These are phyloP conservation scores for Nicotiana noctiflora DNA, from an alignment of 257 asterid species.

Conservation along the genomic window DNA sequence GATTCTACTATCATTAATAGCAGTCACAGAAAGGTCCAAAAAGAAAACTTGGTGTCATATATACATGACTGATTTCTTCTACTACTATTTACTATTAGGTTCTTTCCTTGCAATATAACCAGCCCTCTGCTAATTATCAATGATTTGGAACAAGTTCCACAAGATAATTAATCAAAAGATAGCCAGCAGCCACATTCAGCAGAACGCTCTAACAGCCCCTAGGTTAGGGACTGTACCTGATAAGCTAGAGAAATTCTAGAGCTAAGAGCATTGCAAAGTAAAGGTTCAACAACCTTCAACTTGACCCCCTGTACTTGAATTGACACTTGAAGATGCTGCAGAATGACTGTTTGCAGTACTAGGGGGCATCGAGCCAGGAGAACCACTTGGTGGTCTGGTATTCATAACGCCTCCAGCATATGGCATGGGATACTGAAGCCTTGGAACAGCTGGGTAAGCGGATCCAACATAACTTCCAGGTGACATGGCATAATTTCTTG, in stretches of 20 bases:
- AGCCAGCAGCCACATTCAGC: conserved; percentile 4
- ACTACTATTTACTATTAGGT: not conserved
- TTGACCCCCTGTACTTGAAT: conserved; percentile 62
- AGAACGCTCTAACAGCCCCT: not conserved
- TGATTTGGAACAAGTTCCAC: not conserved
- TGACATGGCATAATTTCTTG: conserved; percentile 57
- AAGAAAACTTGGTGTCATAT: not conserved
- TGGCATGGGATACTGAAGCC: conserved; percentile 65
- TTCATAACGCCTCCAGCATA: conserved; percentile 55
- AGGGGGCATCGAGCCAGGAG: conserved; percentile 55
- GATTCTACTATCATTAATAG: not conserved
- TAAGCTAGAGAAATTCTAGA: not conserved
- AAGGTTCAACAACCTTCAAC: conserved; percentile 57
- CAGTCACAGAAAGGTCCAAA: not conserved
- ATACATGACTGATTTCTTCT: not conserved
- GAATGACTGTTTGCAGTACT: conserved; percentile 47
- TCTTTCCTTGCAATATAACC: not conserved
- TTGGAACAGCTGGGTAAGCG: conserved; percentile 51
- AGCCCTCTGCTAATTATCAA: not conserved
- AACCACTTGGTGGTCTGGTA: conserved; percentile 40
- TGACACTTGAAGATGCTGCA: conserved; percentile 92
- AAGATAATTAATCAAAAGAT: not conserved
- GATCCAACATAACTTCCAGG: conserved; percentile 59
- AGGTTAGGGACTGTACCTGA: not conserved
- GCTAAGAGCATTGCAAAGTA: not conserved